These are phyloP conservation scores for Phascolomyces articulosus DNA, from an alignment of 371 early-diverging fungal species.

Conservation along the genomic window DNA sequence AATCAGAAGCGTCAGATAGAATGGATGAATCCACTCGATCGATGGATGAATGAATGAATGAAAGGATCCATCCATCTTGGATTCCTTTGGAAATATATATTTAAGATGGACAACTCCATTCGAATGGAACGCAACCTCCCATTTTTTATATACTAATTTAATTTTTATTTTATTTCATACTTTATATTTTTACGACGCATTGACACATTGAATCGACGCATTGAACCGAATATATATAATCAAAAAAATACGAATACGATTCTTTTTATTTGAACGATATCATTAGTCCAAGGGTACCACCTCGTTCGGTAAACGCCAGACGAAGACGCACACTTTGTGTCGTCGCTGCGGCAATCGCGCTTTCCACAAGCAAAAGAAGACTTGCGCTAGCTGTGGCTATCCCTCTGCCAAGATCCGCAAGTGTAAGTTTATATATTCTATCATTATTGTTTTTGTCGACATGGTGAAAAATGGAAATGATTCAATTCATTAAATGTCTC, in stretches of 20 bases:
- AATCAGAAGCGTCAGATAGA: neutral
- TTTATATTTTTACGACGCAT: no score
- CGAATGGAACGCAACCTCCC: no score
- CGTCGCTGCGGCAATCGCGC: slow-evolving; percentile 97
- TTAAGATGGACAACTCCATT: no score
- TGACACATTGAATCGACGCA: no score
- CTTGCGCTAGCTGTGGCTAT: slow-evolving; percentile 99
- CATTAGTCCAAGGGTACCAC: slow-evolving; percentile 98
- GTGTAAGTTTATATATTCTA: slow-evolving; percentile 63
- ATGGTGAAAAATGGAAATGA: neutral
- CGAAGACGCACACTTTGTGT: slow-evolving; percentile 99
- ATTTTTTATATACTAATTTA: no score
- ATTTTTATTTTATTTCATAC: no score
- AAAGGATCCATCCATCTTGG: neutral
- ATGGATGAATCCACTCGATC: neutral
- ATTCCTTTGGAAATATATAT: no score
- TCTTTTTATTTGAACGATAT: neutral
- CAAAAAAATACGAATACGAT: neutral
- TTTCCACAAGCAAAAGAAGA: slow-evolving; percentile 99
- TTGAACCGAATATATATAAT: no score
- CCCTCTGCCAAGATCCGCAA: slow-evolving; percentile 97
- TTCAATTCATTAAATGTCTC: no score
- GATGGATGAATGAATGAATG: neutral
- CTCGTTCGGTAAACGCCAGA: slow-evolving; percentile 99
- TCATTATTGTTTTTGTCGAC: no score